Conservation (phyloP, 768 basidiomycete species). For the Pholiota microspora region DNA sequence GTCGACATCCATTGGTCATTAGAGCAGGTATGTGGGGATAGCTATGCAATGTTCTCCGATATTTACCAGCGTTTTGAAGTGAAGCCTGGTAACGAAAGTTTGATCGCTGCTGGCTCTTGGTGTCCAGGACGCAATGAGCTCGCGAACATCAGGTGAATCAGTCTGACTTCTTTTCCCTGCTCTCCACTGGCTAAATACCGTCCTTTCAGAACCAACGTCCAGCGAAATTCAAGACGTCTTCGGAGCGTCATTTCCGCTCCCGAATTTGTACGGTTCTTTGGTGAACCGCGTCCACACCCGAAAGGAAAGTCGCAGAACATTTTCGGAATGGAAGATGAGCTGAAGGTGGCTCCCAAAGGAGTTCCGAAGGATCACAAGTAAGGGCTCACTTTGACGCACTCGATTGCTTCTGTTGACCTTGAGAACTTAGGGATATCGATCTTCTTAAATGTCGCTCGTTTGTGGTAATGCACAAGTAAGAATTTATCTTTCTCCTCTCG, state of each 20-base stretch:
- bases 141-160: conserved; percentile 60
- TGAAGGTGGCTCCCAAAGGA: conserved; percentile 92
- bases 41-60: no score
- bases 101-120: conserved; percentile 82
- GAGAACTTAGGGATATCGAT: conserved; percentile 74
- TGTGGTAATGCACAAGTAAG: conserved; percentile 62
- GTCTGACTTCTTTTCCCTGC: not conserved
- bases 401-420: not conserved
- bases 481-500: not conserved
- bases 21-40: conserved; percentile 31
- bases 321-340: conserved; percentile 84
- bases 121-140: conserved; percentile 80
- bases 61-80: no score
- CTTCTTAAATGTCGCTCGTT: conserved; percentile 82
- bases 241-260: conserved; percentile 64
- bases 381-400: conserved; percentile 15
- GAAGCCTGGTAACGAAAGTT: conserved; percentile 60
- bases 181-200: not conserved
- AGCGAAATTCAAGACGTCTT: conserved; percentile 57
- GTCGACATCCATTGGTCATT: no score
- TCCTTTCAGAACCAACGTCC: conserved; percentile 54
- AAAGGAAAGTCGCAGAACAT: conserved; percentile 70
- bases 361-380: conserved; percentile 80
- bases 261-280: conserved; percentile 77
- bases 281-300: conserved; percentile 58